Evolutionary conservation across 345 rosid genomes (phyloP).

Genomic region (Diplotaxis tenuifolia): DNA sequence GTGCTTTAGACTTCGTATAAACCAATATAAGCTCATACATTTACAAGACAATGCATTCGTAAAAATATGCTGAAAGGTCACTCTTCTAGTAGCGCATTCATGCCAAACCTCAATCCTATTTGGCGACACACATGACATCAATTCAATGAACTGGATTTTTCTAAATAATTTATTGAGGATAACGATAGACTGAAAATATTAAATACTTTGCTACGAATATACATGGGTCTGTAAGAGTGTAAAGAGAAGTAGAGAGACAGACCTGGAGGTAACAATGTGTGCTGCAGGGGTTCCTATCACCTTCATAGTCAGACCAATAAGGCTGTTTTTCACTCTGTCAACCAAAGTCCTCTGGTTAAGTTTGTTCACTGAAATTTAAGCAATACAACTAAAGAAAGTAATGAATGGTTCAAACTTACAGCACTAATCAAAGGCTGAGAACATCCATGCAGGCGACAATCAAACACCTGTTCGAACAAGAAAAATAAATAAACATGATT

Average conservation of each 20-base stretch:
- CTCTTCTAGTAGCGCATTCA: slow-evolving; percentile 11
- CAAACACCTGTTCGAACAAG: slow-evolving; percentile 72
- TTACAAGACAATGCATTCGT: slow-evolving; percentile 5
- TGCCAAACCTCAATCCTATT: slow-evolving; percentile 12
- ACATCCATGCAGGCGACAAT: slow-evolving; percentile 98
- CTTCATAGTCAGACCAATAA: slow-evolving; percentile 77
- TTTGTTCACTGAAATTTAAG: slow-evolving; percentile 13
- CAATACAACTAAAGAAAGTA: slow-evolving; percentile 17
- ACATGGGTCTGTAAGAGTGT: background rate
- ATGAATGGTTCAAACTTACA: slow-evolving; percentile 51
- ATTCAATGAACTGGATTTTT: slow-evolving; percentile 18
- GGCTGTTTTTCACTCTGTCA: slow-evolving; percentile 85
- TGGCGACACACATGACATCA: slow-evolving; percentile 5
- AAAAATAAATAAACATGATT: slow-evolving; percentile 18
- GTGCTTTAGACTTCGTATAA: slow-evolving; percentile 13
- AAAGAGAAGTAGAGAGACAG: slow-evolving; percentile 31
- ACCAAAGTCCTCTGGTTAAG: slow-evolving; percentile 36
- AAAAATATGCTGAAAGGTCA: slow-evolving; percentile 19
- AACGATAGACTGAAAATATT: slow-evolving; percentile 1
- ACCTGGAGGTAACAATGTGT: slow-evolving; percentile 82
- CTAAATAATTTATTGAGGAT: background rate
- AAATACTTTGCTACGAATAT: slow-evolving; percentile 1
- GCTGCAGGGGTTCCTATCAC: slow-evolving; percentile 83
- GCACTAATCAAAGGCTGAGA: slow-evolving; percentile 80
- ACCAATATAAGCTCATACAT: slow-evolving; percentile 11